phyloP scores from a whole-genome alignment of 108 stramenopile species.

The Pseudonitzschia multiseries region DNA sequence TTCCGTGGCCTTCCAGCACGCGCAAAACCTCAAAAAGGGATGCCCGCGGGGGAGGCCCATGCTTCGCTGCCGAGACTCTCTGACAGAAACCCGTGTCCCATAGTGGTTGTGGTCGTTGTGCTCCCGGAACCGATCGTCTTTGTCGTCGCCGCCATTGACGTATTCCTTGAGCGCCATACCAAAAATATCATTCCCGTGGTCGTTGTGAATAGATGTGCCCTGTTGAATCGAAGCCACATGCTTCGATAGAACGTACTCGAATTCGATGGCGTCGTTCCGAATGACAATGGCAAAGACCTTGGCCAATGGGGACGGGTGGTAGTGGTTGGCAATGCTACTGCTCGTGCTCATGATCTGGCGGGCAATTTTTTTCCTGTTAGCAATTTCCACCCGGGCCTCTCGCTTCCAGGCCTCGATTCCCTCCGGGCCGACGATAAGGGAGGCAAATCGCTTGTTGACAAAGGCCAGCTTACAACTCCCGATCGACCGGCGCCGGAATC shows the following conservation, averaged over 20 bases:
- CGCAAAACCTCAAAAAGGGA: background rate
- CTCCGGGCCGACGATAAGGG: background rate
- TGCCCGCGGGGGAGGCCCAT: slow-evolving; percentile 6
- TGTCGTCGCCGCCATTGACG: background rate
- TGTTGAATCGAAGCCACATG: background rate
- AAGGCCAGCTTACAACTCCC: background rate
- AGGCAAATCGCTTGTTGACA: background rate
- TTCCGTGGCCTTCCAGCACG: slow-evolving; percentile 15
- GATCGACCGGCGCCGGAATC: background rate
- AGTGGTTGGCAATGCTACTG: no score
- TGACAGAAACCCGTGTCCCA: no score
- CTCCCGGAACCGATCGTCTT: no score
- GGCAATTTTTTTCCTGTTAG: no score
- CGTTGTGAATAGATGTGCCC: background rate
- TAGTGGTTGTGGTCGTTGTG: no score
- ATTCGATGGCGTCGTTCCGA: slow-evolving; percentile 12
- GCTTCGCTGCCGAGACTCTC: background rate
- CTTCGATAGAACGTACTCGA: background rate
- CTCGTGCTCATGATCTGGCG: background rate
- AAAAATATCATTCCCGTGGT: background rate
- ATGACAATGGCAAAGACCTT: slow-evolving; percentile 7
- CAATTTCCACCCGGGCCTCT: no score
- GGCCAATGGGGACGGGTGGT: background rate
- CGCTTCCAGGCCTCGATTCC: slow-evolving; percentile 8
- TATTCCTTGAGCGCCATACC: slow-evolving; percentile 11